Percentiles rank a stretch among this genome's conserved stretches.
These are phyloP conservation scores for Solanum peruvianum DNA, from an alignment of 257 asterid genomes.

Conservation along the genomic window DNA sequence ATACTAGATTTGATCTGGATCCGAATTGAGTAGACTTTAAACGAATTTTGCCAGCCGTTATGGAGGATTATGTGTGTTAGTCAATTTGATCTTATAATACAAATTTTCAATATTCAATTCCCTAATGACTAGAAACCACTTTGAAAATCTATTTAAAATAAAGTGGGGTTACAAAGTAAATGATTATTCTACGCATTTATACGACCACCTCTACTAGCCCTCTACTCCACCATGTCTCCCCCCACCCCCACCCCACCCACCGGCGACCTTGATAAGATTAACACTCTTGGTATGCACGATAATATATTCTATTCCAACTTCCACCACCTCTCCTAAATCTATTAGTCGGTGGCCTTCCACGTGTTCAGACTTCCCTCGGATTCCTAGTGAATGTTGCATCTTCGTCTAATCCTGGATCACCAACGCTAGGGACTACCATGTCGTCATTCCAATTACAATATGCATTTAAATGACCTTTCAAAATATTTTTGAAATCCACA, in stretches of 20 bases:
- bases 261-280: neutral
- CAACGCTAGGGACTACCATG: neutral
- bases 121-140: no score
- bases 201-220: neutral
- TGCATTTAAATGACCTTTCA: neutral
- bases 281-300: neutral
- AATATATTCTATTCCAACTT: neutral
- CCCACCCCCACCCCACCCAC: neutral
- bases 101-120: no score
- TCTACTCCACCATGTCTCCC: neutral
- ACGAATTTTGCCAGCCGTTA: no score
- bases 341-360: neutral
- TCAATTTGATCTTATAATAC: no score
- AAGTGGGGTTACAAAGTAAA: no score
- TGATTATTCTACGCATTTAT: no score
- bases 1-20: no score
- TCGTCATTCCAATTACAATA: neutral
- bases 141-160: no score
- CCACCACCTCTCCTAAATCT: neutral
- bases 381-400: neutral
- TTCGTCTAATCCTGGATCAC: neutral
- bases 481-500: no score
- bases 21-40: no score
- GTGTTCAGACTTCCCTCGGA: neutral
- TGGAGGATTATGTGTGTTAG: no score